phyloP scores from a whole-genome alignment of 352 stramenopile genomes.

The Globisporangium mamillatum region DNA sequence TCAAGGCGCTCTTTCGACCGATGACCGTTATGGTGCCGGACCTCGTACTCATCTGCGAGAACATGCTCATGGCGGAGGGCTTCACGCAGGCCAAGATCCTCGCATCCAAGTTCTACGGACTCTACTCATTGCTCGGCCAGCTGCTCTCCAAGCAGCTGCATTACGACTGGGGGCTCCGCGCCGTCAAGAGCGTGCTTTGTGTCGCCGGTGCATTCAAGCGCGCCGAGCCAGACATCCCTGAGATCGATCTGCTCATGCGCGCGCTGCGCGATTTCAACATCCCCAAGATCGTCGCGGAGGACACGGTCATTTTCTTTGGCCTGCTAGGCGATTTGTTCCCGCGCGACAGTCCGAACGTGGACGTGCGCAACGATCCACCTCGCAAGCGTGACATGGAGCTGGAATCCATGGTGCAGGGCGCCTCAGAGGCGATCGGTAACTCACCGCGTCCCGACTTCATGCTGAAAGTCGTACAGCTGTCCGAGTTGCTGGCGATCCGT shows the following conservation, averaged over 20 bases:
- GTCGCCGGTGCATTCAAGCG: slow-evolving; percentile 94
- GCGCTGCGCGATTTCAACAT: slow-evolving; percentile 97
- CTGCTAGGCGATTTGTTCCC: slow-evolving; percentile 95
- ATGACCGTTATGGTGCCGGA: slow-evolving; percentile 97
- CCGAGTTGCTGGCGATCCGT: slow-evolving; percentile 93
- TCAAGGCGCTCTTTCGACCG: slow-evolving; percentile 94
- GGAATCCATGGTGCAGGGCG: slow-evolving; percentile 87
- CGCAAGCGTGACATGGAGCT: slow-evolving; percentile 92
- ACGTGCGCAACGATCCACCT: slow-evolving; percentile 89
- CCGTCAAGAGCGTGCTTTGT: slow-evolving; percentile 94
- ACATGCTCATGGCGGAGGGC: slow-evolving; percentile 96
- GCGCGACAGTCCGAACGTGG: slow-evolving; percentile 76
- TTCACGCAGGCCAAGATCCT: slow-evolving; percentile 94
- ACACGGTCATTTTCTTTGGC: slow-evolving; percentile 95
- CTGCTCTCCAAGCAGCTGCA: slow-evolving; percentile 94
- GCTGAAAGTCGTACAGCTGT: slow-evolving; percentile 95
- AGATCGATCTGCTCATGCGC: slow-evolving; percentile 94
- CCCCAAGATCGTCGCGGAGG: slow-evolving; percentile 94
- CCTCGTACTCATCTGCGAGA: slow-evolving; percentile 95
- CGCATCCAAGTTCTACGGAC: slow-evolving; percentile 94
- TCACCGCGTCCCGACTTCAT: slow-evolving; percentile 83
- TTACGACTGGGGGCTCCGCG: slow-evolving; percentile 95
- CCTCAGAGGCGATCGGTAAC: slow-evolving; percentile 77
- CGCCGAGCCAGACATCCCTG: slow-evolving; percentile 89
- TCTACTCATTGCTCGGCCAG: slow-evolving; percentile 93